These are phyloP conservation scores for Boletus rubescentipes DNA, from an alignment of 768 basidiomycete species.

Conservation along the genomic window DNA sequence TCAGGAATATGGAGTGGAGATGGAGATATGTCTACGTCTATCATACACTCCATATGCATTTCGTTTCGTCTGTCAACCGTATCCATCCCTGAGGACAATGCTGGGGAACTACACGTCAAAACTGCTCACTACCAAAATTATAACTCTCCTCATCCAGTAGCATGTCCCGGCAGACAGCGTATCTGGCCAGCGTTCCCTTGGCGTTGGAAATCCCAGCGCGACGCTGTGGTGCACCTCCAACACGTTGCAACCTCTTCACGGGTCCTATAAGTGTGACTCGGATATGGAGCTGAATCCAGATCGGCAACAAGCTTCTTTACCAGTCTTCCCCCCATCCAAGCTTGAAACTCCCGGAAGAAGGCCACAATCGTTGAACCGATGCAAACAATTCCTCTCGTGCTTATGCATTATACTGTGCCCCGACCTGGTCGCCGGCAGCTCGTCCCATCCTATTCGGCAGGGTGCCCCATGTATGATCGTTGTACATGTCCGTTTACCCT, in stretches of 20 bases:
- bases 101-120: conserved; percentile 1
- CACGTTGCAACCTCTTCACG: conserved; percentile 59
- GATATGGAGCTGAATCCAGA: conserved; percentile 41
- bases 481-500: no score
- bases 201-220: conserved; percentile 31
- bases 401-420: conserved; percentile 14
- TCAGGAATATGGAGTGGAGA: conserved; percentile 12
- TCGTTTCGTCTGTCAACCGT: conserved; percentile 2
- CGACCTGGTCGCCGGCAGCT: neutral
- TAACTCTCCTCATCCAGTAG: conserved; percentile 50
- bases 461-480: no score
- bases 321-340: conserved; percentile 51
- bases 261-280: conserved; percentile 63
- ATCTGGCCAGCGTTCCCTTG: conserved; percentile 42
- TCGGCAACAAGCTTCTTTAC: conserved; percentile 63
- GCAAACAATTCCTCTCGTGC: conserved; percentile 24
- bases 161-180: conserved; percentile 77
- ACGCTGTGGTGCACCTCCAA: conserved; percentile 38
- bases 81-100: neutral
- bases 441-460: conserved; percentile 5
- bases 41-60: conserved; percentile 4
- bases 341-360: conserved; percentile 29
- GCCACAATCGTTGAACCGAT: conserved; percentile 18
- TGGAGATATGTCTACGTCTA: conserved; percentile 20
- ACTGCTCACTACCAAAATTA: conserved; percentile 20